phyloP scores from a whole-genome alignment of 345 rosid genomes.

The Eucalyptus caleyi region DNA sequence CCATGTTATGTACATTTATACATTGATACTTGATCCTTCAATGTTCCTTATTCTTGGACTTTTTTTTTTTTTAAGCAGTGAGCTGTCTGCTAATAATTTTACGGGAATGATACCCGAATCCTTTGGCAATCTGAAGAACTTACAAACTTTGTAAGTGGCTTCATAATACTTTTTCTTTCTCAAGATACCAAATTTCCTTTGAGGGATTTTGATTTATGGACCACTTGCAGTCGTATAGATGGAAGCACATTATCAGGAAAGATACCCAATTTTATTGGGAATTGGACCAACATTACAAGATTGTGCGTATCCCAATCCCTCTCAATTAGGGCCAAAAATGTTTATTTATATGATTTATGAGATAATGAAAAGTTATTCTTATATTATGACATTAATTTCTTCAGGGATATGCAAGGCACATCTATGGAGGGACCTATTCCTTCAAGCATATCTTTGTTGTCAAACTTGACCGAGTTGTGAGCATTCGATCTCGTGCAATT shows the following conservation, averaged over 20 bases:
- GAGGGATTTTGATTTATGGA: not conserved
- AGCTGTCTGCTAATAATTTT: conserved; percentile 63
- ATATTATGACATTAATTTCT: not conserved
- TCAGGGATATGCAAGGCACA: conserved; percentile 75
- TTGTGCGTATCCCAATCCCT: conserved; percentile 35
- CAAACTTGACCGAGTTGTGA: conserved; percentile 40
- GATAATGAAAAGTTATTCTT: not conserved
- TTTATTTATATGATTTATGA: not conserved
- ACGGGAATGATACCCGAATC: conserved; percentile 58
- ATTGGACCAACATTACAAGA: conserved; percentile 46
- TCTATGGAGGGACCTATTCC: conserved; percentile 62
- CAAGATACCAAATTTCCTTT: not conserved
- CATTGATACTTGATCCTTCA: not conserved
- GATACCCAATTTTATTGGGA: conserved; percentile 73
- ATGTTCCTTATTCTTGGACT: not conserved
- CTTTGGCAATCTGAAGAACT: conserved; percentile 43
- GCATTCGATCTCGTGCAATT: not conserved
- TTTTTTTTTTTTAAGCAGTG: conserved; percentile 13
- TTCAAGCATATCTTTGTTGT: conserved; percentile 12
- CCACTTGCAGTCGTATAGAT: conserved; percentile 57
- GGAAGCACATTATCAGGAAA: conserved; percentile 61
- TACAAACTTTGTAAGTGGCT: conserved; percentile 65
- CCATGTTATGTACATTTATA: not conserved
- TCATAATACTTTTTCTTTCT: not conserved
- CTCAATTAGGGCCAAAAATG: not conserved